Evolutionary conservation across 768 basidiomycete species (phyloP), one percentile per base, ranked within the genome.

Genomic region (Mycena rebaudengoi): DNA sequence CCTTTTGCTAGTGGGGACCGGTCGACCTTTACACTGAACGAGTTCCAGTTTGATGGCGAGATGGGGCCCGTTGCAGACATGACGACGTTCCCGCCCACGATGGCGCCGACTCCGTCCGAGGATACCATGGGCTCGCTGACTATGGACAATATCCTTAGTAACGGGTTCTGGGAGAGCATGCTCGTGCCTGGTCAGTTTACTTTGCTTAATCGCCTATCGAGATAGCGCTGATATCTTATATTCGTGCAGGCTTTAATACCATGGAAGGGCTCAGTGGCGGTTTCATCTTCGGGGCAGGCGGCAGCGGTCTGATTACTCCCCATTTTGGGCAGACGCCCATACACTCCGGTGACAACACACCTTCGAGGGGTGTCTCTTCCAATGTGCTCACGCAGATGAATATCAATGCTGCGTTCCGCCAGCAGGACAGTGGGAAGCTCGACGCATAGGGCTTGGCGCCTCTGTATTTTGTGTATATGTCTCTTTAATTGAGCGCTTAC

Each of bases 91-190:
- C 93, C 92, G 49, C 93, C 93, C n/a, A 93, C 90, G 53, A 93
- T 94, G 90, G 89, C 87, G 48, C 82, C 87, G 5, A 57, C 79
- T 58, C 81, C 83, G 55, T 46, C 73, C 35, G 79, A 79, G 58
- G 81, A 84, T 33, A 46, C 73, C 35, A 73, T 82, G 33, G 77
- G 77, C 60, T 83, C 82, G 40, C 71, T 95, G 64, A 89, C 91
- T 51, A 94, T 95, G 90, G 94, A 95, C 69, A 90, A 87, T 70
- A 89, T 95, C 41, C 80, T 95, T 53, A 90, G 87, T 63, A 87
- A 82, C 61, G 88, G 87, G 40, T 95, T 95, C 75, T 95, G 94
- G 94, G 94, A 95, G 75, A 94, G 85, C 67, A 88, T 95, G 70
- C 85, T 95, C 33, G 90, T 95, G 25, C 94, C 94, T 65, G 94